Base-by-base conservation (phyloP, 78 protist species). In the Dictyostelium firmibasis region DNA sequence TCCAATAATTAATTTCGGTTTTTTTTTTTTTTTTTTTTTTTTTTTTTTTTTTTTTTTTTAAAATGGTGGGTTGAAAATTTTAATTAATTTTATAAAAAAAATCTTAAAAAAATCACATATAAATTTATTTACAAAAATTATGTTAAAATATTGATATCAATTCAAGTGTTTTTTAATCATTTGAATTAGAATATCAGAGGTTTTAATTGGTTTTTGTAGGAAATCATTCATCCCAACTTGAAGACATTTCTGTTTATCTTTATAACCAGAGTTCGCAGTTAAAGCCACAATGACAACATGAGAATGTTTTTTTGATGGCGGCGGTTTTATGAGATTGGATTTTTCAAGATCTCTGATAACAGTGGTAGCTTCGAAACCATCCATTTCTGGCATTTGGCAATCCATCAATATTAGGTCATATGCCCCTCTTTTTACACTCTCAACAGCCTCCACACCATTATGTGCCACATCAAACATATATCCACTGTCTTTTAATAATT, bases 371-470 rank as follows among this genome's bases (percentile, higher is more conserved):
- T 82, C 81, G 18, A 74, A 74, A 8, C 96, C 96, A 67, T 83
- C 96, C 91, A 92, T 72, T 31, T 69, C 75, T 29, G 96, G 96
- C 96, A 92, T 92, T 33, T 62, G 81, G 33, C 96, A 92, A 33
- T 92, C 96, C 96, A 92, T 92, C n/a, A 92, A 78, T 1, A 92
- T 81, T 23, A 92, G 74, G 9, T 83, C 86, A 53, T 75, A 89
- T 11, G 50, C 47, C 2, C 23, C 35, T 6, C 0, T 27, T 44
- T 78, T 81, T 20, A 69, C 60, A 33, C 38, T 29, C 2, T 89
- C 82, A 0, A 89, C 77, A 0, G 85, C 94, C 35, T 89, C 85
- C 0, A 81, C 7, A 16, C 94, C 94, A 69, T 89, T 89, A 14
- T 85, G 35, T 20, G 94, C 94, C 14, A 69, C 83, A 25, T 35